Base-by-base conservation (phyloP, 129 eudicot species). In the Kitagawia praeruptora region DNA sequence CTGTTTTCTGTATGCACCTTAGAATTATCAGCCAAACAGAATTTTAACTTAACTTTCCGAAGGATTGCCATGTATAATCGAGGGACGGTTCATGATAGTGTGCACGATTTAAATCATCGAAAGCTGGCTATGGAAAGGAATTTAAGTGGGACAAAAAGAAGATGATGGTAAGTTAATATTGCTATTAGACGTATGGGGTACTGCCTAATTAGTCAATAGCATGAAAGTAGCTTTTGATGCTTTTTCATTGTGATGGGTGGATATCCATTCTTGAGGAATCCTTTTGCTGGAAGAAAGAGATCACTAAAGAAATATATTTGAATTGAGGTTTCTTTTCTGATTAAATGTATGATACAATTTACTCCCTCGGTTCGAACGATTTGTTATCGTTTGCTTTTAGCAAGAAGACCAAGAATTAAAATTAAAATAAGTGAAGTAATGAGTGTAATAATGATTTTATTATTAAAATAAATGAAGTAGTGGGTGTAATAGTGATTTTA, bases 261-360 rank as follows among this genome's bases (percentile, higher is more conserved):
- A 88, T 85, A 86, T 85, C 87, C 88, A 85, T 81, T 42, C 83
- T 38, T 54, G 38, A 53, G 79, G 91, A 85, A 88, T 88, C 85
- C 85, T 85, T 88, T 81, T 78, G 75, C 78, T 84, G 78, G 79
- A 83, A 88, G 85, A 49, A 88, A 79, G 78, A 72, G 31, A 72
- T 42, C 51, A 73, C 23, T 10, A 61, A 0, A 56, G 25, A 58
- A 10, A 2, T 21, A 0, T 5, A 23, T 58, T 2, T 3, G 66
- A 23, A 25, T 3, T n/a, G 16, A 61, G 69, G 37, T 61, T 1
- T 61, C 69, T n/a, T 61, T 61, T 61, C 34, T 1, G 69, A 2
- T n/a, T 8, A n/a, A n/a, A 25, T 61, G 34, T 1, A 12, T 9
- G 4, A 61, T 61, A 61, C 69, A 61, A 61, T n/a, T n/a, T n/a